phyloP scores from a whole-genome alignment of 2,329 filamentous ascomycete genomes.

The Didymella pinodella region DNA sequence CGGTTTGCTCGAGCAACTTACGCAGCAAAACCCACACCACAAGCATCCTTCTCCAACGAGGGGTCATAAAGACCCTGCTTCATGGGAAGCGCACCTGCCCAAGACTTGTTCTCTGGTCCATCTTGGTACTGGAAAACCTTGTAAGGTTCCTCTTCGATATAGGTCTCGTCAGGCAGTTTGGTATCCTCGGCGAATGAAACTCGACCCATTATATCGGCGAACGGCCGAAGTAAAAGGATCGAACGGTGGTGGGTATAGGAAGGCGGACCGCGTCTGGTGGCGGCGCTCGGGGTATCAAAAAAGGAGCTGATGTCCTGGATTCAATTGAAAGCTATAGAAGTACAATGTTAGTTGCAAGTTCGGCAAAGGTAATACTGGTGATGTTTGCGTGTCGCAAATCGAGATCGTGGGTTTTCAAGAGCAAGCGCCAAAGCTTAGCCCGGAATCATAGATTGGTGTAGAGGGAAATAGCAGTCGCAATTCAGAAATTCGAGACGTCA shows the following conservation, averaged over 20 bases:
- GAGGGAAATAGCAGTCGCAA: slow-evolving; percentile 17
- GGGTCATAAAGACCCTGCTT: slow-evolving; percentile 99
- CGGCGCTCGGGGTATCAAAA: slow-evolving; percentile 36
- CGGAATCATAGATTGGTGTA: slow-evolving; percentile 30
- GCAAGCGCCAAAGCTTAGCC: slow-evolving; percentile 27
- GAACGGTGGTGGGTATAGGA: slow-evolving; percentile 32
- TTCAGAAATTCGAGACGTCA: slow-evolving; percentile 18
- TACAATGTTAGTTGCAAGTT: slow-evolving; percentile 25
- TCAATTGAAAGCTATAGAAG: slow-evolving; percentile 24
- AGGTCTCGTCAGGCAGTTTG: slow-evolving; percentile 55
- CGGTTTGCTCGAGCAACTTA: slow-evolving; percentile 59
- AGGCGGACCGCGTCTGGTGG: slow-evolving; percentile 31
- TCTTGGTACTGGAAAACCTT: slow-evolving; percentile 84
- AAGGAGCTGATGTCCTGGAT: slow-evolving; percentile 38
- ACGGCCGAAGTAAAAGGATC: slow-evolving; percentile 54
- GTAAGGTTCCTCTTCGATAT: slow-evolving; percentile 66
- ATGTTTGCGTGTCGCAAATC: slow-evolving; percentile 12
- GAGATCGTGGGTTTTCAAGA: slow-evolving; percentile 17
- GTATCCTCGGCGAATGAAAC: slow-evolving; percentile 61
- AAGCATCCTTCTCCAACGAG: slow-evolving; percentile 96
- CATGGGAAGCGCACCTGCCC: slow-evolving; percentile 93
- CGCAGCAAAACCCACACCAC: slow-evolving; percentile 99
- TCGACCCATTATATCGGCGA: slow-evolving; percentile 63
- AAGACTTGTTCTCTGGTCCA: slow-evolving; percentile 80
- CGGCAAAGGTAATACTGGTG: slow-evolving; percentile 1